phyloP scores from a whole-genome alignment of 2,329 filamentous ascomycete genomes.

The Colletotrichum melonis region DNA sequence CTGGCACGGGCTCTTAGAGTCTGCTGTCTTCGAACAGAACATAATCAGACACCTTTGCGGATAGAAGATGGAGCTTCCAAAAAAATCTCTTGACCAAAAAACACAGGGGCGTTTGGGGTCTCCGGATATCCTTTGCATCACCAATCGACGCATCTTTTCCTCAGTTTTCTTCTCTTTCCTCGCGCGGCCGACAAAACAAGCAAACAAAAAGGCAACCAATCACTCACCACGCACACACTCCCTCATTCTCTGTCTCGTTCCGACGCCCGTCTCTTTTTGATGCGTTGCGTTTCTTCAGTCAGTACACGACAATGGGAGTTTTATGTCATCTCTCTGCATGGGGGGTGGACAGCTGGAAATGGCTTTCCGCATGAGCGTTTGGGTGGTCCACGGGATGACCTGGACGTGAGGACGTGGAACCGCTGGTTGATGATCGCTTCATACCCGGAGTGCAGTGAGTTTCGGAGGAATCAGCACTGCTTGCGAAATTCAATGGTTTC shows the following conservation, averaged over 20 bases:
- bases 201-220: constrained; percentile 45
- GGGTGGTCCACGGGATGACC: constrained; percentile 48
- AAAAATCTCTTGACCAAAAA: constrained; percentile 63
- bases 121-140: constrained; percentile 84
- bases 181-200: constrained; percentile 40
- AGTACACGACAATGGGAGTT: constrained; percentile 30
- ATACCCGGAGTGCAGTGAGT: constrained; percentile 65
- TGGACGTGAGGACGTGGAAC: constrained; percentile 70
- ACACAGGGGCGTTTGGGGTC: constrained; percentile 76
- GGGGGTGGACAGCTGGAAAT: constrained; percentile 68
- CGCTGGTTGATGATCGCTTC: constrained; percentile 73
- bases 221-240: neutral
- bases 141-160: constrained; percentile 48
- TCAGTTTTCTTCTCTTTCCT: constrained; percentile 18
- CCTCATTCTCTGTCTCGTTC: constrained; percentile 9
- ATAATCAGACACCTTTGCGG: constrained; percentile 65
- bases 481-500: constrained; percentile 72
- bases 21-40: constrained; percentile 51
- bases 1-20: constrained; percentile 48
- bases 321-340: constrained; percentile 54
- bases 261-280: neutral
- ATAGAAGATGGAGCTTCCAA: constrained; percentile 78
- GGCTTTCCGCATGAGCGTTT: constrained; percentile 68
- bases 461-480: constrained; percentile 60
- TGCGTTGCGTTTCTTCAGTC: neutral